Conservation (phyloP, 2,329 filamentous ascomycete genomes). For the Cordyceps fumosorosea region DNA sequence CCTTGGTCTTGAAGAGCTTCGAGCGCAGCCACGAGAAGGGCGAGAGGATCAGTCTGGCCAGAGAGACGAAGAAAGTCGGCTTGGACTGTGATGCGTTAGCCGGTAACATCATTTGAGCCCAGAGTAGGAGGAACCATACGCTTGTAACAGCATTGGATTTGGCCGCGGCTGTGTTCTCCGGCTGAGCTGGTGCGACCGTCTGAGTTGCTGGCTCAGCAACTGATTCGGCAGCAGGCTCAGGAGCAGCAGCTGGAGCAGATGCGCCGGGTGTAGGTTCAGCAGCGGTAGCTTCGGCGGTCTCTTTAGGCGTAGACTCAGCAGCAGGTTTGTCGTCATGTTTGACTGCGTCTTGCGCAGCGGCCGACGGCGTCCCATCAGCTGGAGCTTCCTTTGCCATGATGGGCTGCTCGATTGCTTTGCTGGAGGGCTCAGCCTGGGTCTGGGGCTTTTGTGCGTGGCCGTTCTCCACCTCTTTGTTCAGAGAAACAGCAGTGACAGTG, state of each 20-base stretch:
- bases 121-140: neutral
- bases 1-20: slow-evolving; percentile 8
- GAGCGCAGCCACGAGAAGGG: slow-evolving; percentile 13
- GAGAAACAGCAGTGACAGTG: neutral
- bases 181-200: neutral
- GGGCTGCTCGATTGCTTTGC: neutral
- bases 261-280: neutral
- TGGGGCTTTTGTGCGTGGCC: neutral
- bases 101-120: neutral
- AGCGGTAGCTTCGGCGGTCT: neutral
- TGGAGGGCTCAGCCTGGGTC: neutral
- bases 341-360: neutral
- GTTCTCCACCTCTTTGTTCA: neutral
- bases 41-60: slow-evolving; percentile 10
- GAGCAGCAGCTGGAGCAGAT: neutral
- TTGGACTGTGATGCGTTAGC: slow-evolving; percentile 10
- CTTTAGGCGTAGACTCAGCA: neutral
- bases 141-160: neutral
- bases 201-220: neutral
- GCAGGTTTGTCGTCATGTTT: neutral
- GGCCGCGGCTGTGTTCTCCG: neutral
- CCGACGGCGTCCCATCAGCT: neutral
- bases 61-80: slow-evolving; percentile 8
- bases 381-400: neutral
- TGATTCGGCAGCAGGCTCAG: neutral